These are phyloP conservation scores for Heritiera fomes DNA, from an alignment of 345 rosid genomes.

Conservation along the genomic window DNA sequence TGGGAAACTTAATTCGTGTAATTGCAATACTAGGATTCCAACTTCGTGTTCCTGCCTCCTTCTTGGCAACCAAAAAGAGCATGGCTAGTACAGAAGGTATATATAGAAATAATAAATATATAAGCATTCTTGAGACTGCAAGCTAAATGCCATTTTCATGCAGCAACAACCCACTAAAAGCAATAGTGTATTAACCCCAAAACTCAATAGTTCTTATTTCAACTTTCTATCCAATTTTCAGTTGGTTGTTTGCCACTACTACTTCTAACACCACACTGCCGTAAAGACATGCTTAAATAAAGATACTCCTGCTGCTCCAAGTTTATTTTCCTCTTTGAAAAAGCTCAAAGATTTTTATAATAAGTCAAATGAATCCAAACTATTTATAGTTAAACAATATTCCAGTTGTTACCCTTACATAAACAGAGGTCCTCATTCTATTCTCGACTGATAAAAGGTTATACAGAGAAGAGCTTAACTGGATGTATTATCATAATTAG, in stretches of 20 bases:
- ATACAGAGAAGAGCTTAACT: not conserved
- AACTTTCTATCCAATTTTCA: slow-evolving; percentile 7
- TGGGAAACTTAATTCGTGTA: not conserved
- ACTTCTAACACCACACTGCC: not conserved
- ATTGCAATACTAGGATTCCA: not conserved
- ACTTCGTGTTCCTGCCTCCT: not conserved
- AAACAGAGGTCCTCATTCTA: not conserved
- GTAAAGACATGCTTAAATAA: not conserved
- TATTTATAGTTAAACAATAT: not conserved
- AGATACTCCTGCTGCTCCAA: not conserved
- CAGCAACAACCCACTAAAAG: not conserved
- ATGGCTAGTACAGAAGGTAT: not conserved
- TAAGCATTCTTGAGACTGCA: not conserved
- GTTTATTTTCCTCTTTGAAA: not conserved
- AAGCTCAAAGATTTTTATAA: not conserved
- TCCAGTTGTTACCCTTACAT: not conserved
- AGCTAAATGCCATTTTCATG: not conserved
- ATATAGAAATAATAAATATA: not conserved
- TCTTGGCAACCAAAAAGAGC: not conserved
- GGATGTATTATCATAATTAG: not conserved
- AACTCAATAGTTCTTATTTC: slow-evolving; percentile 2
- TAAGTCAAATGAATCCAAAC: not conserved
- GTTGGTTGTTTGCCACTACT: not conserved
- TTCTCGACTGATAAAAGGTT: not conserved
- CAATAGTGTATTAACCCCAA: not conserved